A percentile compares a stretch with the other conserved stretches of the same genome.
These are phyloP conservation scores for Tulasnella sp. DNA, from an alignment of 768 basidiomycete species.

Conservation along the genomic window DNA sequence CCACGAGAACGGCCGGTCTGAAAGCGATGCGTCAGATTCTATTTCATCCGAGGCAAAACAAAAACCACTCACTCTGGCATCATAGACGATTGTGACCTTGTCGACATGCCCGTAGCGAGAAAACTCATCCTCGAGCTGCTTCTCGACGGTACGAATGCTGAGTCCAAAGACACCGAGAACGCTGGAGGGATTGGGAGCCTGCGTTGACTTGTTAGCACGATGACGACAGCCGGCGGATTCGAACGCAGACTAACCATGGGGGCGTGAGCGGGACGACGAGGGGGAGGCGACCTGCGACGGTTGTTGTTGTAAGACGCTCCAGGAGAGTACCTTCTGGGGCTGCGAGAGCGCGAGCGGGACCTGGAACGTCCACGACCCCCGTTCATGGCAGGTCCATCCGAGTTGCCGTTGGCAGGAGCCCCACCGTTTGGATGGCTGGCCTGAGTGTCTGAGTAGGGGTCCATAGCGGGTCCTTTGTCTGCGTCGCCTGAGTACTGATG, in stretches of 20 bases:
- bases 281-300: conserved; percentile 46
- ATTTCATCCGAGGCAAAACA: neutral
- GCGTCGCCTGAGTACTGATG: conserved; percentile 6
- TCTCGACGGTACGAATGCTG: conserved; percentile 86
- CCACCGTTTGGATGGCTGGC: neutral
- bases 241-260: conserved; percentile 46
- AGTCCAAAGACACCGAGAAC: conserved; percentile 98
- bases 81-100: conserved; percentile 94
- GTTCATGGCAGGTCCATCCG: neutral
- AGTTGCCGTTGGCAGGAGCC: conserved; percentile 23
- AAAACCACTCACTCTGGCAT: conserved; percentile 66
- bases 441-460: conserved; percentile 13
- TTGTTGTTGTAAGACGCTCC: conserved; percentile 21
- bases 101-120: conserved; percentile 78
- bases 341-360: conserved; percentile 59
- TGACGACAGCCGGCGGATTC: neutral
- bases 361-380: conserved; percentile 20
- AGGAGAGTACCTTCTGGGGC: conserved; percentile 35
- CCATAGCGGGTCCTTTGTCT: conserved; percentile 6
- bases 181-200: conserved; percentile 79
- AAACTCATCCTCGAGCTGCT: conserved; percentile 93
- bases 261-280: conserved; percentile 58
- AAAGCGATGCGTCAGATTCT: neutral
- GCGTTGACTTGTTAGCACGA: conserved; percentile 22
- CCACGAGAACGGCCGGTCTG: conserved; percentile 91